Conservation (phyloP, 2,329 filamentous ascomycete species). For the Claviceps citrina region DNA sequence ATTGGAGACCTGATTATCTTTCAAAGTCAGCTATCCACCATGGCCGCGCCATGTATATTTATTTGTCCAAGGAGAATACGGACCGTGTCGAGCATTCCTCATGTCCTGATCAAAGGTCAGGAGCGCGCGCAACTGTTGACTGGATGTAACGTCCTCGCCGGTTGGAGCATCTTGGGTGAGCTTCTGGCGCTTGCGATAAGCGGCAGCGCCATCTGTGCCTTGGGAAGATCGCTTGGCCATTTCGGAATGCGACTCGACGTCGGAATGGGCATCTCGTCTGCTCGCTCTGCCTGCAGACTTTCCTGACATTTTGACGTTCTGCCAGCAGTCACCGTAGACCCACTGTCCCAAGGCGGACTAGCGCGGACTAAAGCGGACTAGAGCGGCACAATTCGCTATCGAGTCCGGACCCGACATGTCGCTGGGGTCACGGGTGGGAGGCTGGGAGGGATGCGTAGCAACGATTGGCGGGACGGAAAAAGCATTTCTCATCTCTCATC, state of each 20-base stretch:
- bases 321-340: slow-evolving; percentile 18
- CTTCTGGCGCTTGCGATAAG: slow-evolving; percentile 38
- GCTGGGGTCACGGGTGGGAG: too few species aligned
- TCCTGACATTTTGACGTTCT: slow-evolving; percentile 21
- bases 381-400: too few species aligned
- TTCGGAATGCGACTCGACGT: not conserved
- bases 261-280: not conserved
- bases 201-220: slow-evolving; percentile 24
- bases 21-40: not conserved
- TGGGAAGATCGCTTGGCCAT: slow-evolving; percentile 32
- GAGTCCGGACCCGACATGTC: too few species aligned
- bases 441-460: too few species aligned
- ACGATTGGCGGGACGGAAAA: too few species aligned
- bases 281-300: slow-evolving; percentile 4
- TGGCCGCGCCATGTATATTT: too few species aligned
- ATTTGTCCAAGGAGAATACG: slow-evolving; percentile 7
- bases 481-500: too few species aligned
- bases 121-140: slow-evolving; percentile 51
- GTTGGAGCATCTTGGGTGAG: slow-evolving; percentile 41
- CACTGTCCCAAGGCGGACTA: slow-evolving; percentile 12
- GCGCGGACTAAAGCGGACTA: slow-evolving; percentile 8
- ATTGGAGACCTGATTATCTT: slow-evolving; percentile 41
- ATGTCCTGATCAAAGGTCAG: slow-evolving; percentile 58
- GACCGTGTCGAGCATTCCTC: slow-evolving; percentile 50
- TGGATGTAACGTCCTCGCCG: slow-evolving; percentile 45